A percentile compares a stretch with the other conserved stretches of the same genome.
These are phyloP conservation scores for Telfairia occidentalis DNA, from an alignment of 331 rosid genomes.

Conservation along the genomic window DNA sequence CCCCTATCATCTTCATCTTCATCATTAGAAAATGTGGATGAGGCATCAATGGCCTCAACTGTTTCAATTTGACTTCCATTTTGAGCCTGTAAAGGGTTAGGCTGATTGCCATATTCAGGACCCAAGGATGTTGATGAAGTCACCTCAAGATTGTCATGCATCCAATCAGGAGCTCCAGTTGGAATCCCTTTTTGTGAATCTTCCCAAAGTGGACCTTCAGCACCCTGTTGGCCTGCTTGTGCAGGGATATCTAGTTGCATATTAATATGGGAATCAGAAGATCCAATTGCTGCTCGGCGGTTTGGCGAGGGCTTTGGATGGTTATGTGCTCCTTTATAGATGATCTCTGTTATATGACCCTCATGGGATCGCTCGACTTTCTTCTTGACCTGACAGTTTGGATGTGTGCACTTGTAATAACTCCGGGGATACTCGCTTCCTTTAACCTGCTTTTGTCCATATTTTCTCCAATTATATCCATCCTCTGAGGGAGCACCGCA, in stretches of 20 bases:
- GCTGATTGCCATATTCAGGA: constrained; percentile 52
- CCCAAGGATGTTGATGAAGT: constrained; percentile 57
- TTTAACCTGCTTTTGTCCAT: constrained; percentile 92
- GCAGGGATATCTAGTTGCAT: constrained; percentile 59
- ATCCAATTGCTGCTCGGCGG: constrained; percentile 61
- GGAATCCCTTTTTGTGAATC: constrained; percentile 41
- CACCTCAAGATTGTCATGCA: constrained; percentile 65
- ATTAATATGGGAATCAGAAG: constrained; percentile 38
- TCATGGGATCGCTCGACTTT: constrained; percentile 86
- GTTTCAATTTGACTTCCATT: constrained; percentile 51
- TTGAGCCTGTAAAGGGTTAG: constrained; percentile 51
- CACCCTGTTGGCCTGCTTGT: constrained; percentile 47
- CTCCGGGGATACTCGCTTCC: constrained; percentile 96
- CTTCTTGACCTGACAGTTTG: constrained; percentile 81
- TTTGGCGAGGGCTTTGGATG: constrained; percentile 72
- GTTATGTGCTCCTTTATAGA: constrained; percentile 82
- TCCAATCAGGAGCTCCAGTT: constrained; percentile 48
- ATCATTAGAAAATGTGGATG: constrained; percentile 71
- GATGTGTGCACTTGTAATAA: constrained; percentile 84
- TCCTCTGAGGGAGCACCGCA: constrained; percentile 70
- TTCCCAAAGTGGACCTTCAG: constrained; percentile 42
- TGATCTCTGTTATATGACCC: constrained; percentile 89
- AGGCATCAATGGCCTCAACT: constrained; percentile 69
- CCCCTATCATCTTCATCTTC: constrained; percentile 88
- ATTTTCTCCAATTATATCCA: constrained; percentile 93